Evolutionary conservation across 306 rosid species (phyloP).

Genomic region (Lathyrus aphaca): DNA sequence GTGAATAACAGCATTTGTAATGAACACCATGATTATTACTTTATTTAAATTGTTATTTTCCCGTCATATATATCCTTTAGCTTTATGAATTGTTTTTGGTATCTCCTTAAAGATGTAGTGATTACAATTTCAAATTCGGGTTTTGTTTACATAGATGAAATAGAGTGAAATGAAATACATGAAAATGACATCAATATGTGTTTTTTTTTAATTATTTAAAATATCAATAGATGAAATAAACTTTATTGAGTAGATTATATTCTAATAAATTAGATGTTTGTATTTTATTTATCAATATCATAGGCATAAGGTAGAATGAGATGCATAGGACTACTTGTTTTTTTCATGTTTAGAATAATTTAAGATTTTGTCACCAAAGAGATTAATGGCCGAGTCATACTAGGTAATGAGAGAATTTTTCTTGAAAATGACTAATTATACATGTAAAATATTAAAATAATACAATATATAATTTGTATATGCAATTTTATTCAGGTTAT

Average conservation of each 20-base stretch:
- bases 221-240: background rate
- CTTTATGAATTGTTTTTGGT: slow-evolving; percentile 15
- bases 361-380: too few relatives aligned
- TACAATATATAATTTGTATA: too few relatives aligned
- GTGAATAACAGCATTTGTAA: slow-evolving; percentile 33
- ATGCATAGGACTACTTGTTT: background rate
- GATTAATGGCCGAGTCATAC: too few relatives aligned
- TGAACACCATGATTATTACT: slow-evolving; percentile 20
- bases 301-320: background rate
- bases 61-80: slow-evolving; percentile 22
- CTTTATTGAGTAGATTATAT: background rate
- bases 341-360: too few relatives aligned
- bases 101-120: background rate
- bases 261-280: background rate
- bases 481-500: too few relatives aligned
- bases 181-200: background rate
- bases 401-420: too few relatives aligned
- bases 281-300: background rate
- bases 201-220: background rate
- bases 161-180: background rate
- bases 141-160: background rate
- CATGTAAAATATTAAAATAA: too few relatives aligned
- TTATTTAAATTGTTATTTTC: slow-evolving; percentile 20
- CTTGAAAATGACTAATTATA: too few relatives aligned
- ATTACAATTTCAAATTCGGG: background rate